These are phyloP conservation scores for Immersiella caudata DNA, from an alignment of 495 filamentous ascomycete genomes.

Conservation along the genomic window DNA sequence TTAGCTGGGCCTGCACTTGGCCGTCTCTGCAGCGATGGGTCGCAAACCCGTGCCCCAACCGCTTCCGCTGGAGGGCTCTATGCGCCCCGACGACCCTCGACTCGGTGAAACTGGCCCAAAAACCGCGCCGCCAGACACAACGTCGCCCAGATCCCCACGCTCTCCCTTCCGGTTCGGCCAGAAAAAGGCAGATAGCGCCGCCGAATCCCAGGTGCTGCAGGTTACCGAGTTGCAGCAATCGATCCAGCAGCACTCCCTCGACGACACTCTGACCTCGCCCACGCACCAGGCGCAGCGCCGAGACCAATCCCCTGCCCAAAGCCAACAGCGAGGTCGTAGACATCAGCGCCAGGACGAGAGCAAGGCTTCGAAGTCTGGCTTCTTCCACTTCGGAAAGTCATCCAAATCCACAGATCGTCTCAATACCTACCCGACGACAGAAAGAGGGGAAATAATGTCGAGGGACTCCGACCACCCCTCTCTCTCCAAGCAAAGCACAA, in stretches of 20 bases:
- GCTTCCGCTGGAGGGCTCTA: slow-evolving; percentile 48
- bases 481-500: slow-evolving; percentile 47
- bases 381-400: slow-evolving; percentile 50
- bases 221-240: slow-evolving; percentile 42
- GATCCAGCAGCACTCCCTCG: slow-evolving; percentile 23
- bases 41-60: slow-evolving; percentile 58
- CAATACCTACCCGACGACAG: slow-evolving; percentile 39
- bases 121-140: slow-evolving; percentile 42
- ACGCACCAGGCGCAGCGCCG: slow-evolving; percentile 24
- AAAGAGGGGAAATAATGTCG: slow-evolving; percentile 48
- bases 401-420: slow-evolving; percentile 45
- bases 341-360: slow-evolving; percentile 37
- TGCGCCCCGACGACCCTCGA: slow-evolving; percentile 39
- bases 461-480: slow-evolving; percentile 44
- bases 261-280: slow-evolving; percentile 27
- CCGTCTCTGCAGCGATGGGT: slow-evolving; percentile 48
- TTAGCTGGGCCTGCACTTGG: slow-evolving; percentile 30
- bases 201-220: slow-evolving; percentile 38
- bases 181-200: slow-evolving; percentile 36
- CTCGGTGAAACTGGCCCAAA: slow-evolving; percentile 43
- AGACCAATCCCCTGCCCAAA: slow-evolving; percentile 19
- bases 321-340: slow-evolving; percentile 31
- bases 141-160: slow-evolving; percentile 55
- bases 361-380: slow-evolving; percentile 43
- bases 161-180: slow-evolving; percentile 53